Percentiles rank a stretch among this genome's conserved stretches.
phyloP scores from a whole-genome alignment of 2,329 filamentous ascomycete species.

The Penicillium sp. region DNA sequence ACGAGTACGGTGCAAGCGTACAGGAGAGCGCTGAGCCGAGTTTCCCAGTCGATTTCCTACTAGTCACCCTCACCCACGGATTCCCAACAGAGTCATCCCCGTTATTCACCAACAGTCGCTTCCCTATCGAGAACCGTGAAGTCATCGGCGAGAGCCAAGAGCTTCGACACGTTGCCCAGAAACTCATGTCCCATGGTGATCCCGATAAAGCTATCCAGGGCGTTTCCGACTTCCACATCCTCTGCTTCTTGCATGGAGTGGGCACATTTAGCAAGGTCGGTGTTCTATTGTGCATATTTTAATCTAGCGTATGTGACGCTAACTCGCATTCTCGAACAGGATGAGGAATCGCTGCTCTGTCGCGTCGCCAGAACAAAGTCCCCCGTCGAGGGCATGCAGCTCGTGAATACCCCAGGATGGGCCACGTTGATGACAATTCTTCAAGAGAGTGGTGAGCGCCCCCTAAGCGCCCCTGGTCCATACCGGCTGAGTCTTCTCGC shows the following conservation, averaged over 20 bases:
- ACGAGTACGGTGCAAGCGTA: conserved; percentile 94
- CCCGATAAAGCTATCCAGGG: conserved; percentile 62
- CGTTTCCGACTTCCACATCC: conserved; percentile 89
- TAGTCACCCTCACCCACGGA: conserved; percentile 93
- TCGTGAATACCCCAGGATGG: conserved; percentile 88
- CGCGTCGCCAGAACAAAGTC: conserved; percentile 80
- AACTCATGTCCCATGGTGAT: conserved; percentile 66
- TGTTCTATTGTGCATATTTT: conserved; percentile 7
- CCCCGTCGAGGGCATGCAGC: conserved; percentile 74
- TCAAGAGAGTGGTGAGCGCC: conserved; percentile 95
- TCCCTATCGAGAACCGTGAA: conserved; percentile 90
- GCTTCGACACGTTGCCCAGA: conserved; percentile 64
- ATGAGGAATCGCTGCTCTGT: conserved; percentile 84
- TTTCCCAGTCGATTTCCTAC: conserved; percentile 94
- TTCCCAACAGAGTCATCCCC: conserved; percentile 82
- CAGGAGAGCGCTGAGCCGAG: conserved; percentile 96
- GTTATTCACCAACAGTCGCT: conserved; percentile 68
- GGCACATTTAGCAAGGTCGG: conserved; percentile 81
- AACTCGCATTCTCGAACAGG: conserved; percentile 53
- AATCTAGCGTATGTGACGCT: conserved; percentile 15
- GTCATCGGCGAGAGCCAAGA: conserved; percentile 85
- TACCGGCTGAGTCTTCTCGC: conserved; percentile 41
- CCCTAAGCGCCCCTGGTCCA: conserved; percentile 65
- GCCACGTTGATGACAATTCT: conserved; percentile 89
- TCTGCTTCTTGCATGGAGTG: conserved; percentile 82